phyloP scores from a whole-genome alignment of 768 basidiomycete genomes.

The Calocybe indica region DNA sequence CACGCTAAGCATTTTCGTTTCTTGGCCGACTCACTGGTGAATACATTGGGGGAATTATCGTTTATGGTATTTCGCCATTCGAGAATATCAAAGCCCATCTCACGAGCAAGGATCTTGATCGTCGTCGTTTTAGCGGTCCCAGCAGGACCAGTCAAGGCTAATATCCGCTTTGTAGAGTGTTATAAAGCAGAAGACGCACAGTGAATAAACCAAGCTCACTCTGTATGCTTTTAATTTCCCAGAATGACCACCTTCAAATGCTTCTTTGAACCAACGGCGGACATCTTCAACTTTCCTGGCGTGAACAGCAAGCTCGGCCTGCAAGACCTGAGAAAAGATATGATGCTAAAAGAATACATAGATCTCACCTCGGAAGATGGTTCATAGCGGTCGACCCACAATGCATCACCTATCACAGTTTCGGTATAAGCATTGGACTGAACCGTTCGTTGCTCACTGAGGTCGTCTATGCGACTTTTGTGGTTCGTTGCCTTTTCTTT shows the following conservation, averaged over 20 bases:
- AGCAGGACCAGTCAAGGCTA: slow-evolving; percentile 82
- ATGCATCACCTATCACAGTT: slow-evolving; percentile 24
- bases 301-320: slow-evolving; percentile 79
- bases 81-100: slow-evolving; percentile 72
- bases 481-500: background rate
- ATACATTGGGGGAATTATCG: slow-evolving; percentile 28
- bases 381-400: slow-evolving; percentile 65
- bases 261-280: slow-evolving; percentile 67
- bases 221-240: slow-evolving; percentile 67
- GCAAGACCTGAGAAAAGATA: slow-evolving; percentile 1
- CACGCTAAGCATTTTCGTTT: background rate
- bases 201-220: slow-evolving; percentile 30
- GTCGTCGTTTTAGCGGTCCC: slow-evolving; percentile 91
- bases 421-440: background rate
- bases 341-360: background rate
- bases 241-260: slow-evolving; percentile 61
- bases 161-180: slow-evolving; percentile 53
- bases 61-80: slow-evolving; percentile 79
- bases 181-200: background rate
- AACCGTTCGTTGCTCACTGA: background rate
- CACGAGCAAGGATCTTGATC: slow-evolving; percentile 63
- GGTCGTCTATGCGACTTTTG: slow-evolving; percentile 1
- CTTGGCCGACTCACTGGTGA: background rate
- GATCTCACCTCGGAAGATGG: slow-evolving; percentile 47
- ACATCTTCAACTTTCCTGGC: slow-evolving; percentile 75